Evolutionary conservation across 306 rosid genomes (phyloP), one percentile per base, ranked within the genome.

Genomic region (Amphicarpaea edgeworthii): DNA sequence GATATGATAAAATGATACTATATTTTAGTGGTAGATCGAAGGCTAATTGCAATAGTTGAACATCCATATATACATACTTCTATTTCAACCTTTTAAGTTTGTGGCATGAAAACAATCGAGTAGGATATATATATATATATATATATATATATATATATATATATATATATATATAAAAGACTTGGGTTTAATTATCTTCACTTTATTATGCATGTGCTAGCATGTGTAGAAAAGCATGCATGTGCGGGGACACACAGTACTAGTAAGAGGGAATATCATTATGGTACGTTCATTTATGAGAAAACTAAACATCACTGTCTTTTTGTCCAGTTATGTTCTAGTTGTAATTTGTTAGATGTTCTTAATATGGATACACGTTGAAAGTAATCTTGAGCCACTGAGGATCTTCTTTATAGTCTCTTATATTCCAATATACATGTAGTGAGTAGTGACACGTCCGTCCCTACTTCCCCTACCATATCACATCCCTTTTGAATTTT

Each of bases 151-250:
- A n/a, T n/a, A n/a, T n/a, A n/a, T n/a, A n/a, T n/a, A n/a, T n/a
- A n/a, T n/a, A n/a, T n/a, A n/a, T n/a, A n/a, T n/a, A n/a, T n/a
- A n/a, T n/a, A n/a, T n/a, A n/a, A n/a, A 68, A 7, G 46, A 49
- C 21, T 37, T 12, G 21, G 64, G 76, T 70, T 45, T 74, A 24
- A 45, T 28, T 42, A 42, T 73, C 69, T 42, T 16, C 58, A 16
- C 59, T 37, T 34, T 16, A 32, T 37, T 21, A 61, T 28, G 58
- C 70, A 80, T 17, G 76, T 73, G 83, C 55, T 15, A 55, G 79
- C 79, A 80, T 66, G 79, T 46, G 78, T 79, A 3, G 37, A 0
- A 57, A 50, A 66, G 60, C 73, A 24, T 51, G 68, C 68, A 79
- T 51, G 49, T 64, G 78, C 24, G 57, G 50, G 70, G 49, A 63